A percentile compares a stretch with the other conserved stretches of the same genome.
These are phyloP conservation scores for Tilletia indica DNA, from an alignment of 1,284 basidiomycete species.

Conservation along the genomic window DNA sequence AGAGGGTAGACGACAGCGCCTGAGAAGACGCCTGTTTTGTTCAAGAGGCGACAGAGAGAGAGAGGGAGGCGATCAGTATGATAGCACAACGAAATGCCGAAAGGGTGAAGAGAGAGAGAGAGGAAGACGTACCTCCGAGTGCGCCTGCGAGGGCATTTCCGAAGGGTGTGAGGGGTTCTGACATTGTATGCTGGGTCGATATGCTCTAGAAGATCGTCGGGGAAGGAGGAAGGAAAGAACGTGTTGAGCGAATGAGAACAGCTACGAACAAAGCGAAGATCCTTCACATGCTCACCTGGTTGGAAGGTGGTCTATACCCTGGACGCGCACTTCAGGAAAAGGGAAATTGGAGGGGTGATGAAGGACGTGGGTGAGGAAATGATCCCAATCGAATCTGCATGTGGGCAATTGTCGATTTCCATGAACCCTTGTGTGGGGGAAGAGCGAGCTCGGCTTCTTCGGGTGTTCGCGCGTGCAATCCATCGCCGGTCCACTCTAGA, in stretches of 20 bases:
- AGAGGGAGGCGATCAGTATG: constrained; percentile 11
- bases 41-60: background rate
- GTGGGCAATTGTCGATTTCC: background rate
- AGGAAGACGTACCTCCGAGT: constrained; percentile 72
- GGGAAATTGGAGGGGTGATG: too few relatives aligned
- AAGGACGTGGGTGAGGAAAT: too few relatives aligned
- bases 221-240: too few relatives aligned
- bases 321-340: too few relatives aligned
- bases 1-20: constrained; percentile 80
- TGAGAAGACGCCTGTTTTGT: constrained; percentile 45
- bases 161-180: constrained; percentile 74
- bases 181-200: constrained; percentile 17
- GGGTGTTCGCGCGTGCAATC: background rate
- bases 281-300: too few relatives aligned
- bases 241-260: too few relatives aligned
- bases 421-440: background rate
- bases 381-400: too few relatives aligned
- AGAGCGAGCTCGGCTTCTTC: background rate
- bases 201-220: too few relatives aligned
- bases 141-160: constrained; percentile 91
- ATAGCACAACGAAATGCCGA: background rate
- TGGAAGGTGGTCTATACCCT: too few relatives aligned
- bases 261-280: too few relatives aligned
- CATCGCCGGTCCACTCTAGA: too few relatives aligned
- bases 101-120: constrained; percentile 88